Conservation (phyloP, 305 asterid species). For the Ajuga reptans region DNA sequence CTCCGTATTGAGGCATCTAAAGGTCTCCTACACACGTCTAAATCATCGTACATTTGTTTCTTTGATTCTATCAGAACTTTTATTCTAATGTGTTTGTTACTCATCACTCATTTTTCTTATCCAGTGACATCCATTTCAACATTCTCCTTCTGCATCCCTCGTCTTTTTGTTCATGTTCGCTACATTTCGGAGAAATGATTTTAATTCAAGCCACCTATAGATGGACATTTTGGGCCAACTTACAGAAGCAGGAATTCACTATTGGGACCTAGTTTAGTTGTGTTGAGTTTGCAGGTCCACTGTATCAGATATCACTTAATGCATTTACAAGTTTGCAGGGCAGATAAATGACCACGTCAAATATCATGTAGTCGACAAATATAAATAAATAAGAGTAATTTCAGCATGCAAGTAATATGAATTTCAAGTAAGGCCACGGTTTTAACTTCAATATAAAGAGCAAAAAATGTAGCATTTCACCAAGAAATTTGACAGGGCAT, state of each 20-base stretch:
- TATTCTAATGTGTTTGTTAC: no score
- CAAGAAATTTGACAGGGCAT: not conserved
- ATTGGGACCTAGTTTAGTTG: not conserved
- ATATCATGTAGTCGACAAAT: not conserved
- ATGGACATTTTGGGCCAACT: not conserved
- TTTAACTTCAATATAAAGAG: not conserved
- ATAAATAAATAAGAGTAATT: not conserved
- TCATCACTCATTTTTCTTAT: no score
- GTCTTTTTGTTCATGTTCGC: not conserved
- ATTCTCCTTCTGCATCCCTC: no score
- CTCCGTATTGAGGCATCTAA: no score
- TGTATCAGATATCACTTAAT: not conserved
- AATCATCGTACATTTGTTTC: no score
- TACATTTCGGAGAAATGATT: not conserved
- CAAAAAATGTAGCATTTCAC: slow-evolving; percentile 2
- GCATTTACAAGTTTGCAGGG: not conserved
- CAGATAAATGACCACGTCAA: not conserved
- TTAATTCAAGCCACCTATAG: not conserved
- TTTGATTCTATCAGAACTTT: no score
- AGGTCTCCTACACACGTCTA: no score
- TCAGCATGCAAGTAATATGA: no score
- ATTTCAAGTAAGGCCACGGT: no score
- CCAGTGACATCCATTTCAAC: no score
- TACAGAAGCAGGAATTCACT: slow-evolving; percentile 6
- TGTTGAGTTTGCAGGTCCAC: slow-evolving; percentile 1